Evolutionary conservation across 345 rosid species (phyloP), one percentile per base, ranked within the genome.

Genomic region (Acer negundo): DNA sequence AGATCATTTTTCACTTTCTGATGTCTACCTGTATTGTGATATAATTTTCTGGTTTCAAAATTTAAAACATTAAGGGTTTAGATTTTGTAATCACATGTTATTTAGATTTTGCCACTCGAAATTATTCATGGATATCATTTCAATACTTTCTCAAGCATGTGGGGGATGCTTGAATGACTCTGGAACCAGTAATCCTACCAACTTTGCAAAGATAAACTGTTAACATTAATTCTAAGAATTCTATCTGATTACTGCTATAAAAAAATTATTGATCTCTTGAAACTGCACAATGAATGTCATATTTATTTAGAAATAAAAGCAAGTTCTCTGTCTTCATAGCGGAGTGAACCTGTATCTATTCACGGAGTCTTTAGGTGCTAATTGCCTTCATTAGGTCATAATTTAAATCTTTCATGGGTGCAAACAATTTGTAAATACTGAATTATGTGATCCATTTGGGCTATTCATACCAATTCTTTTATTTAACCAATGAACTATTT

Each of bases 1-100:
- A 72, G 2, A 40, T 64, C 46, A 31, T 22, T 53, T 51, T 79
- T 65, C 70, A 59, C 16, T 75, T 66, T 67, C 47, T 70, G 5
- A 15, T 35, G 10, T 15, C 59, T 4, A 69, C 62, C 7, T 62
- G 68, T 31, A 58, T 13, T 73, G 22, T 56, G 49, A 65, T 58
- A 23, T n/a, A 20, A 72, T 31, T 73, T 15, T 49, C 28, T 49
- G 73, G 20, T 72, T 55, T 22, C 42, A 24, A 5, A 17, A 24
- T 15, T 46, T 35, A 35, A 46, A 10, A n/a, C 26, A 42, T 42
- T 7, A 46, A 56, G 11, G 49, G 11, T 72, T 68, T 53, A 23
- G n/a, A 47, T 24, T 69, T 11, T 69, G 55, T 23, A 15, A 15
- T 55, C 38, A 55, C 47, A 42, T 10, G n/a, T 67, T 20, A 44